These are phyloP conservation scores for Endothia cerciana DNA, from an alignment of 2,329 filamentous ascomycete genomes.

Conservation along the genomic window DNA sequence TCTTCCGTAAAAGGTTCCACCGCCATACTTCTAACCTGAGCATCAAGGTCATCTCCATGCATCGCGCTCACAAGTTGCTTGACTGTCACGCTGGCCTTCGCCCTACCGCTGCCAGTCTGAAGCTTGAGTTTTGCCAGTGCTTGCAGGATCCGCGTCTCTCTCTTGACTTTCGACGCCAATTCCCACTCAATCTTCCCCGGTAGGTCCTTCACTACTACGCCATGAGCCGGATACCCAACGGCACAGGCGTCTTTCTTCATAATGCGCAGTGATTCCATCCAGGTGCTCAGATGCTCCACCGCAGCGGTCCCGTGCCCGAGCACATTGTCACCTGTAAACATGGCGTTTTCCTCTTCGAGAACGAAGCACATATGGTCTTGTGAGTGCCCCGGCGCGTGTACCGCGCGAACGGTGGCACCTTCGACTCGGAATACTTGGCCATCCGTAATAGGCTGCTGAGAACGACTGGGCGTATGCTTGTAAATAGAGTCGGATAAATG, in stretches of 20 bases:
- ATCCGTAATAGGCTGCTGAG: conserved; percentile 45
- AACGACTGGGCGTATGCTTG: conserved; percentile 40
- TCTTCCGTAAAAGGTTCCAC: conserved; percentile 50
- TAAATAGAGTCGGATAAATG: conserved; percentile 46
- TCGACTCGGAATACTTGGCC: conserved; percentile 59
- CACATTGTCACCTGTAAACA: conserved; percentile 90
- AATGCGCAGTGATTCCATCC: conserved; percentile 28
- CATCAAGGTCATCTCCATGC: conserved; percentile 44
- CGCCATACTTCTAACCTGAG: conserved; percentile 39
- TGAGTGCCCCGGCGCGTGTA: conserved; percentile 71
- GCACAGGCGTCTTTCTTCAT: conserved; percentile 38
- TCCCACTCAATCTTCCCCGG: conserved; percentile 43
- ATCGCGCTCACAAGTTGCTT: conserved; percentile 47
- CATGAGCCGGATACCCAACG: conserved; percentile 51
- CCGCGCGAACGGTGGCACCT: conserved; percentile 69
- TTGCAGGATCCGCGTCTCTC: conserved; percentile 45
- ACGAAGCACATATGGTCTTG: conserved; percentile 81
- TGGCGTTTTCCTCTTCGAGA: conserved; percentile 75
- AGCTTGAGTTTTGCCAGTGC: conserved; percentile 34
- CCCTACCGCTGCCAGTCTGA: conserved; percentile 25
- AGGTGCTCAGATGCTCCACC: conserved; percentile 75
- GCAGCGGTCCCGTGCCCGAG: conserved; percentile 85
- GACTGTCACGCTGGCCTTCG: conserved; percentile 40
- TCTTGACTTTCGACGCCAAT: conserved; percentile 41
- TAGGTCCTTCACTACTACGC: conserved; percentile 43